Base-by-base conservation (phyloP, 2,329 filamentous ascomycete species). In the Myriangium duriaei region DNA sequence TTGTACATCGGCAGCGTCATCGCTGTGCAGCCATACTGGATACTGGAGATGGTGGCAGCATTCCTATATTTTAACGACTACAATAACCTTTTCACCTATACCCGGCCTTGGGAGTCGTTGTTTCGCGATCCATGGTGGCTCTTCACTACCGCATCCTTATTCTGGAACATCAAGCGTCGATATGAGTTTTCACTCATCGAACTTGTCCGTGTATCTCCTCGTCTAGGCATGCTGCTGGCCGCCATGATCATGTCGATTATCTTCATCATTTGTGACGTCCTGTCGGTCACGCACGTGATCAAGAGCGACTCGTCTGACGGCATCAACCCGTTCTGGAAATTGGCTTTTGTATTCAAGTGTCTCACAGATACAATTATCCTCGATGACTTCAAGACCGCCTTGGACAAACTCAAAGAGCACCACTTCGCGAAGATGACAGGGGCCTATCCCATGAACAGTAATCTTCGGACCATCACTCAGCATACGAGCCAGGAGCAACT, bases 121-220 rank as follows among this genome's bases (percentile, higher is more conserved):
- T 75, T 72, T 48, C 65, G 74, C 7, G 76, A 80, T 45, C 76
- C 76, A 0, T 80, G 76, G 76, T 80, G 76, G 76, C 67, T 80
- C 12, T 74, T 76, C 45, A 76, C 74, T 0, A 70, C 68, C 2
- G 47, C 67, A 42, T 71, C 64, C 14, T 60, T 81, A 3, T 71
- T 79, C 51, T 77, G 68, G 60, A 74, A 74, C 32, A 77, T 79
- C 51, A 74, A 72, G 42, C 65, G 61, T 17, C 66, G 72, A 30
- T 80, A 80, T 53, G 68, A 73, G 32, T 70, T 79, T 44, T 64
- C 64, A 2, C 55, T 73, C 19, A 49, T 64, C 31, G 72, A 79
- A 42, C 66, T 80, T 14, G 59, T 79, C 35, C 61, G 63, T 4
- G 68, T 76, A 5, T 77, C 72, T 2, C 76, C 76, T 1, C 72